Evolutionary conservation across 148 eudicot genomes (phyloP).

Genomic region (Pharnaceum exiguum): DNA sequence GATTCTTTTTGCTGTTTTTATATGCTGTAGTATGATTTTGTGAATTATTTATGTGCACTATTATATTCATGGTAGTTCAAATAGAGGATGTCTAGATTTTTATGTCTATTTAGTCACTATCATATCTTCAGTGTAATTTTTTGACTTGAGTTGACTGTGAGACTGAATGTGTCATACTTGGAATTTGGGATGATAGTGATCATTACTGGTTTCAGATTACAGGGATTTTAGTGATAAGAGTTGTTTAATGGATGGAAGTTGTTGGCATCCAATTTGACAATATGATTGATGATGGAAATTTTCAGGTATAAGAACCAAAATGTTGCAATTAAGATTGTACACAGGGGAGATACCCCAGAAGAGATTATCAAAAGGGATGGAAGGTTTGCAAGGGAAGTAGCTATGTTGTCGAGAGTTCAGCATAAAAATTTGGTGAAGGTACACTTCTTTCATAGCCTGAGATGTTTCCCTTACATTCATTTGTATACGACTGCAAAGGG

Average conservation of each 20-base stretch:
- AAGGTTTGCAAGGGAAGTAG: slow-evolving; percentile 87
- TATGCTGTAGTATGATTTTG: no score
- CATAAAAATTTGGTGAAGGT: slow-evolving; percentile 94
- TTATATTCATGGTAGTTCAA: no score
- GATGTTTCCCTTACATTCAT: not conserved
- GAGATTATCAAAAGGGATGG: slow-evolving; percentile 71
- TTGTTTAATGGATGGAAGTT: not conserved
- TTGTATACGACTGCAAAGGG: not conserved
- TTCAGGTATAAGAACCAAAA: slow-evolving; percentile 77
- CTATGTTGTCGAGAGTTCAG: slow-evolving; percentile 85
- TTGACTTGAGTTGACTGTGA: not conserved
- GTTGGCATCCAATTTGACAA: not conserved
- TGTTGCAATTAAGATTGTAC: slow-evolving; percentile 85
- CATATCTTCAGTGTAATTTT: not conserved
- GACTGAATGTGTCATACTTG: not conserved
- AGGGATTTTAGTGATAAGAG: not conserved
- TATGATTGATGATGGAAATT: slow-evolving; percentile 3
- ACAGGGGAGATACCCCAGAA: slow-evolving; percentile 80
- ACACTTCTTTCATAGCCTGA: slow-evolving; percentile 4
- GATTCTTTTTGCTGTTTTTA: not conserved
- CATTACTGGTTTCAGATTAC: not conserved
- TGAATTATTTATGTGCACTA: no score
- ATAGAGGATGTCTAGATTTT: no score
- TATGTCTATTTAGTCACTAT: not conserved
- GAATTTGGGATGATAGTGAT: not conserved